Evolutionary conservation across 192 early-diverging fungal genomes (phyloP).

Genomic region (Dispira simplex): DNA sequence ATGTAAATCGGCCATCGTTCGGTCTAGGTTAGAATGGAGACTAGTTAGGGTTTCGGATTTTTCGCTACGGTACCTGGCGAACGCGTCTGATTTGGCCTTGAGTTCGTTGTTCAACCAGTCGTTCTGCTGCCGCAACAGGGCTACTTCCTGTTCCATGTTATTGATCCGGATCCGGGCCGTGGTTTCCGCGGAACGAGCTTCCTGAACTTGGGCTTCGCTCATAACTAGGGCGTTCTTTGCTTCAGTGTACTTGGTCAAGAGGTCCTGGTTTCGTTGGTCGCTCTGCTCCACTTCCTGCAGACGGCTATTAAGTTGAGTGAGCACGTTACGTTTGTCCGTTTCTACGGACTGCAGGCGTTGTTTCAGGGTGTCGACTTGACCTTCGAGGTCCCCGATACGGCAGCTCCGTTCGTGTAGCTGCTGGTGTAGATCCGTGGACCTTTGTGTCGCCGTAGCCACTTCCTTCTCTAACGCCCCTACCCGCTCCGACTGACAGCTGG

Average conservation of each 20-base stretch:
- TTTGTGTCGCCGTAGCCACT: background rate
- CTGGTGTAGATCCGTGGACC: background rate
- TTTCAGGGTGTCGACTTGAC: slow-evolving; percentile 14
- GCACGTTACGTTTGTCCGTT: background rate
- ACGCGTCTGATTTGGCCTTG: slow-evolving; percentile 30
- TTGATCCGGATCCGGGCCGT: slow-evolving; percentile 24
- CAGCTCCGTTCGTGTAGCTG: background rate
- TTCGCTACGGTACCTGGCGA: slow-evolving; percentile 33
- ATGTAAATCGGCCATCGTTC: slow-evolving; percentile 28
- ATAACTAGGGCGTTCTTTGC: slow-evolving; percentile 1
- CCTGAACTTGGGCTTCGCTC: slow-evolving; percentile 17
- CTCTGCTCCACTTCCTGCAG: background rate
- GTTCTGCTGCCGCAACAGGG: slow-evolving; percentile 34
- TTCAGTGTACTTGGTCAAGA: background rate
- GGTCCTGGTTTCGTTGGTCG: background rate
- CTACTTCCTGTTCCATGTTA: slow-evolving; percentile 39
- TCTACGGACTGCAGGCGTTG: slow-evolving; percentile 15
- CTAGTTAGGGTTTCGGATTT: slow-evolving; percentile 32
- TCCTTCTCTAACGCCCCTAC: background rate
- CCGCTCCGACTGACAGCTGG: background rate
- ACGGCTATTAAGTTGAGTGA: slow-evolving; percentile 2
- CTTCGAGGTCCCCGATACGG: background rate
- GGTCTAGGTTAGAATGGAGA: slow-evolving; percentile 21
- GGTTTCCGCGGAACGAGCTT: slow-evolving; percentile 19
- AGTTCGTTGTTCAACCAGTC: slow-evolving; percentile 59